These are phyloP conservation scores for Carex sylvatica DNA, from an alignment of 202 grass and related monocot genomes.

Conservation along the genomic window DNA sequence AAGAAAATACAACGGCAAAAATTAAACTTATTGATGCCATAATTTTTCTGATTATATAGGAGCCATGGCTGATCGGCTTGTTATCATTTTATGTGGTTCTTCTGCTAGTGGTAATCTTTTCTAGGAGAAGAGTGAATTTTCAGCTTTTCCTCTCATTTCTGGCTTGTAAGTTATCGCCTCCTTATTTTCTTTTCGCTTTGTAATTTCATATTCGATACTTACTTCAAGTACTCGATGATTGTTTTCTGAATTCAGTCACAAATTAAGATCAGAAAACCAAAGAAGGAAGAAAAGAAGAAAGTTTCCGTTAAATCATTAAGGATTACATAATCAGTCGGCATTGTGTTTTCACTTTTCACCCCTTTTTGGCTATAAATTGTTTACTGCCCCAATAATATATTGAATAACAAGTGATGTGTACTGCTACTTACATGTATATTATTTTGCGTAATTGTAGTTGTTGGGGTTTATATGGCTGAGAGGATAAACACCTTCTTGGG, in stretches of 20 bases:
- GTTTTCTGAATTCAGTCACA: background rate
- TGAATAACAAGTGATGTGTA: background rate
- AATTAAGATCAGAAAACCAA: background rate
- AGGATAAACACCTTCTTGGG: slow-evolving; percentile 65
- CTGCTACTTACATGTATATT: background rate
- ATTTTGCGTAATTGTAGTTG: slow-evolving; percentile 46
- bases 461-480: slow-evolving; percentile 86
- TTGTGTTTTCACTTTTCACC: background rate
- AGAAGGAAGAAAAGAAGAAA: background rate
- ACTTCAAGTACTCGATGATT: background rate
- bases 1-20: too few relatives aligned
- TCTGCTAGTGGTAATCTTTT: slow-evolving; percentile 65
- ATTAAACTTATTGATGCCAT: background rate
- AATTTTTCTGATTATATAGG: slow-evolving; percentile 31
- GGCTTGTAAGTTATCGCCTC: slow-evolving; percentile 44
- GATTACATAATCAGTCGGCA: background rate
- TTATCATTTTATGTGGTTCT: slow-evolving; percentile 57
- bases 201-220: background rate
- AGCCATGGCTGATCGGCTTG: slow-evolving; percentile 79
- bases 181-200: background rate
- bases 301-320: background rate
- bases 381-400: background rate
- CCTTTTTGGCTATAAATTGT: background rate
- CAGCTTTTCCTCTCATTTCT: slow-evolving; percentile 75
- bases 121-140: slow-evolving; percentile 87